A percentile compares a stretch with the other conserved stretches of the same genome.
Evolutionary conservation across 78 protist species (phyloP).

Genomic region (Cavenderia fasciculata): DNA sequence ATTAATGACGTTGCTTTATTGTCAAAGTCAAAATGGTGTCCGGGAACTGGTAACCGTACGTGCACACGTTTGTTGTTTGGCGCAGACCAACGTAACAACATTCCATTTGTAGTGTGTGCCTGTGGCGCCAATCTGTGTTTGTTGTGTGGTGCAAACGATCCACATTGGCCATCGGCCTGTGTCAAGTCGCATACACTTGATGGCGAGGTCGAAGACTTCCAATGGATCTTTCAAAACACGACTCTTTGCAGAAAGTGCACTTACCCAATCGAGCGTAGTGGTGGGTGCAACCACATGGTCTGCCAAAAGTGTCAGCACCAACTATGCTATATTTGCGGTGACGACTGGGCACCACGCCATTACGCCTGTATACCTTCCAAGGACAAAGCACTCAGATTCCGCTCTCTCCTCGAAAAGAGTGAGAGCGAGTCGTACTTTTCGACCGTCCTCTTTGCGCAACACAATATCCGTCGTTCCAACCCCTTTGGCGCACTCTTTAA

Average conservation of each 20-base stretch:
- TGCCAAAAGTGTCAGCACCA: constrained; percentile 50
- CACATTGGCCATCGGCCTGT: constrained; percentile 49
- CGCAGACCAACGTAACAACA: not conserved
- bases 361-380: too few relatives aligned
- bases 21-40: not conserved
- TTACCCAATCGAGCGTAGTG: constrained; percentile 15
- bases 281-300: constrained; percentile 79
- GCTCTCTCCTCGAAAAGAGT: too few relatives aligned
- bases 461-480: too few relatives aligned
- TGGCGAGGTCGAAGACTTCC: not conserved
- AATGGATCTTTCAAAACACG: constrained; percentile 42
- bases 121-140: not conserved
- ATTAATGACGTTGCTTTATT: not conserved
- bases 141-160: not conserved
- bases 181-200: not conserved
- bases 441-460: too few relatives aligned
- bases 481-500: too few relatives aligned
- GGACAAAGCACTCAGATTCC: too few relatives aligned
- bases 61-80: not conserved
- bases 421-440: too few relatives aligned
- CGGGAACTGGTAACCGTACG: not conserved
- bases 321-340: too few relatives aligned
- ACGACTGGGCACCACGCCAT: too few relatives aligned
- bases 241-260: constrained; percentile 37
- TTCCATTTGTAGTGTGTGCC: constrained; percentile 12